These are phyloP conservation scores for Trichoderma breve DNA, from an alignment of 2,329 filamentous ascomycete genomes.

Conservation along the genomic window DNA sequence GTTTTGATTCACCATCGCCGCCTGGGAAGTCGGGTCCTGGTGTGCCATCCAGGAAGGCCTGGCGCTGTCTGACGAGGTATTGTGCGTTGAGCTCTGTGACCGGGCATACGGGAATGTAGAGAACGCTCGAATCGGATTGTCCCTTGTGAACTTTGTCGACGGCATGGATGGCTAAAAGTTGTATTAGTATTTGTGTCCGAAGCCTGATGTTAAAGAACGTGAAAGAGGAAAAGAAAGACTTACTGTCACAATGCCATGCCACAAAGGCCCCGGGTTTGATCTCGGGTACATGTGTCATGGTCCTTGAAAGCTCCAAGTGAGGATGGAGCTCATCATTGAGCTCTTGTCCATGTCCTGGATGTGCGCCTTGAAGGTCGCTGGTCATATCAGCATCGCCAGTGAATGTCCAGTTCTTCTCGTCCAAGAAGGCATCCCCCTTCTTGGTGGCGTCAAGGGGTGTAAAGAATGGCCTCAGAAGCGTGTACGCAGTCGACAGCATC, in stretches of 20 bases:
- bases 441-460: slow-evolving; percentile 38
- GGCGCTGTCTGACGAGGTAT: slow-evolving; percentile 68
- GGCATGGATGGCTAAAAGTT: slow-evolving; percentile 61
- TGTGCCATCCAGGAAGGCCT: slow-evolving; percentile 66
- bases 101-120: slow-evolving; percentile 88
- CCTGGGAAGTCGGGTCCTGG: slow-evolving; percentile 71
- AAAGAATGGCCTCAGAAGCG: slow-evolving; percentile 83
- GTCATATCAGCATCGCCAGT: slow-evolving; percentile 46
- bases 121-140: slow-evolving; percentile 70
- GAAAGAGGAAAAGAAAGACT: slow-evolving; percentile 24
- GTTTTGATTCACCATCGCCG: slow-evolving; percentile 62
- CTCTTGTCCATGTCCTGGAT: slow-evolving; percentile 68
- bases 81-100: slow-evolving; percentile 71
- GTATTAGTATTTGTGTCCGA: background rate
- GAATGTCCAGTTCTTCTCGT: slow-evolving; percentile 59
- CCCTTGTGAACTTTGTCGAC: slow-evolving; percentile 79
- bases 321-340: slow-evolving; percentile 67
- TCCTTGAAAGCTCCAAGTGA: slow-evolving; percentile 63
- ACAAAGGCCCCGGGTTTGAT: slow-evolving; percentile 76
- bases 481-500: slow-evolving; percentile 74
- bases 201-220: background rate
- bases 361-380: slow-evolving; percentile 67
- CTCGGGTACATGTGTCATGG: slow-evolving; percentile 68
- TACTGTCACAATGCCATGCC: slow-evolving; percentile 78
- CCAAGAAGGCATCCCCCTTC: slow-evolving; percentile 40